Evolutionary conservation across 257 asterid genomes (phyloP).

Genomic region (Ilex aquifolium): DNA sequence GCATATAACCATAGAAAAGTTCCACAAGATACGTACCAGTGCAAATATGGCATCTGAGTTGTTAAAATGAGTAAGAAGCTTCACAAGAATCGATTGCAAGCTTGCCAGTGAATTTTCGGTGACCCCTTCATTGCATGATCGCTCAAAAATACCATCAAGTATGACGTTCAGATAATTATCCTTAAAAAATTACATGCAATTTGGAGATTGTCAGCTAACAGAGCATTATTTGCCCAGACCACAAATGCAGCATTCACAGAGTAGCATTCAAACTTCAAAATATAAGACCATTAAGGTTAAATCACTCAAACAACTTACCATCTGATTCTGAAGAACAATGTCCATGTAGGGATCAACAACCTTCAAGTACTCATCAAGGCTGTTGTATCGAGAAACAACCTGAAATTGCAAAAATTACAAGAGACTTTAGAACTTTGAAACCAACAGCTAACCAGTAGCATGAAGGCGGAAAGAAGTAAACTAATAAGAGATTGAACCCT

Average conservation of each 20-base stretch:
- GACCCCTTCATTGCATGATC: constrained; percentile 33
- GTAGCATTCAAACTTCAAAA: constrained; percentile 5
- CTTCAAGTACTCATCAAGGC: constrained; percentile 54
- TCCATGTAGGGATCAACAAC: constrained; percentile 67
- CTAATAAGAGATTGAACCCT: neutral
- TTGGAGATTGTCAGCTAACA: constrained; percentile 8
- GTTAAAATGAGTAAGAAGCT: constrained; percentile 51
- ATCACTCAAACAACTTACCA: constrained; percentile 41
- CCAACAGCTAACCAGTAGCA: neutral
- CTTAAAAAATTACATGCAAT: constrained; percentile 34
- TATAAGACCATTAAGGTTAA: neutral
- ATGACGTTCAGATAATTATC: constrained; percentile 36
- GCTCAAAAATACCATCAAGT: constrained; percentile 61
- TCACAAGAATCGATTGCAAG: constrained; percentile 64
- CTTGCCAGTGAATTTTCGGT: constrained; percentile 49
- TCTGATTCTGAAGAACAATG: constrained; percentile 59
- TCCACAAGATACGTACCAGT: constrained; percentile 47
- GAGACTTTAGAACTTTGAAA: too few relatives aligned
- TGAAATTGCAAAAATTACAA: constrained; percentile 31
- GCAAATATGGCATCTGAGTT: constrained; percentile 45
- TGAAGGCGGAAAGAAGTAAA: neutral
- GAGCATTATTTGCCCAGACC: constrained; percentile 6
- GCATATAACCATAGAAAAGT: constrained; percentile 6
- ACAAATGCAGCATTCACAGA: neutral
- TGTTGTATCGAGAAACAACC: constrained; percentile 51